Base-by-base conservation (phyloP, 2,329 filamentous ascomycete genomes). In the Plectosphaerella plurivora region DNA sequence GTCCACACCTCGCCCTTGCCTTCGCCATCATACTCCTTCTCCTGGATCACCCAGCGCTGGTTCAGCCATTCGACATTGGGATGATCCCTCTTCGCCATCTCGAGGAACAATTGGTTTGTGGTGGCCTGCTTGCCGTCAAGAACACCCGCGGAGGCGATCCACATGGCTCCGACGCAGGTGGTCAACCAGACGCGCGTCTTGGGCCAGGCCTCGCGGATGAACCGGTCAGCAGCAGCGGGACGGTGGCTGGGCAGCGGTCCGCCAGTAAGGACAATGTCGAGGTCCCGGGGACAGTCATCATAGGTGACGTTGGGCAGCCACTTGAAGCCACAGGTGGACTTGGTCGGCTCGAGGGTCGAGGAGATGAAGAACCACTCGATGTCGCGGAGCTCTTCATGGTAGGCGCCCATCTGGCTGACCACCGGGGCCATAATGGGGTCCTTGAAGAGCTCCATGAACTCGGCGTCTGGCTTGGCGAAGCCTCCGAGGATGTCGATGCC, bases 401-500 rank as follows among this genome's bases (percentile, higher is more conserved):
- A 60, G 15, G 52, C 33, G 1, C 50, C 52, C 25, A 60, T 59
- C 4, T 51, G 16, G 15, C 14, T 16, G 22, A n/a, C 24, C n/a
- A 45, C 14, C 14, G n/a, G 14, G 20, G 24, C 45, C 10, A 47
- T 9, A 3, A 44, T 39, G 2, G 65, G 47, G 28, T 55, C 18
- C 16, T 20, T 9, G 8, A 18, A 47, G 12, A 65, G 25, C 15
- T 60, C 44, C 22, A 60, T 49, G 48, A 68, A 47, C 36, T 59
- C 60, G 42, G 59, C 53, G n/a, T 57, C 33, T 39, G 14, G 20
- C n/a, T 18, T 58, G 6, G 67, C 65, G 11, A 72, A 59, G 60
- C 68, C 69, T 54, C 65, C 69, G 37, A 74, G 51, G 44, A 73
- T 57, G 59, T 73, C 72, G 54, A 72, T 63, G 55, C 68, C 67